Conservation (phyloP, 768 basidiomycete genomes). For the Gautieria morchelliformis region DNA sequence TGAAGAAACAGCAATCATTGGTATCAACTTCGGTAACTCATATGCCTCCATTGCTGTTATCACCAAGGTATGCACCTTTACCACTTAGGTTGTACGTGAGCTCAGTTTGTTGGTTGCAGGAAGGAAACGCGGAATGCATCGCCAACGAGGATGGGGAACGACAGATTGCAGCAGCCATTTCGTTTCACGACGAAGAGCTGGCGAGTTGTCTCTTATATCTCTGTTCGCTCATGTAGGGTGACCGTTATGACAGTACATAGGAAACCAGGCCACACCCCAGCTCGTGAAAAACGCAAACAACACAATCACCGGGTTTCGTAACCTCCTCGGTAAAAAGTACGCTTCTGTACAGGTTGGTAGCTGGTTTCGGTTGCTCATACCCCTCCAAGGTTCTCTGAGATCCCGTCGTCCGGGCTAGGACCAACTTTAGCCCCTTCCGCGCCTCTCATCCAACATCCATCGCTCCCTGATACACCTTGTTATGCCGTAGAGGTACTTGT, state of each 20-base stretch:
- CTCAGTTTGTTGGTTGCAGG: slow-evolving; percentile 38
- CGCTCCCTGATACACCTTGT: slow-evolving; percentile 59
- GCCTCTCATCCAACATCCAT: slow-evolving; percentile 69
- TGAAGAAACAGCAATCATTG: slow-evolving; percentile 47
- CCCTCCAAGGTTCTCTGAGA: slow-evolving; percentile 58
- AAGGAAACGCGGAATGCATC: slow-evolving; percentile 87
- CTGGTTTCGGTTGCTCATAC: not conserved
- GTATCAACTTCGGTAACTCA: slow-evolving; percentile 94
- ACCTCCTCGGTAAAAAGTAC: slow-evolving; percentile 86
- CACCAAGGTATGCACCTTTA: slow-evolving; percentile 57
- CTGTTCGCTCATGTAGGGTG: not conserved
- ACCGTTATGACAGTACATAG: slow-evolving; percentile 63
- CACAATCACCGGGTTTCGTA: slow-evolving; percentile 91
- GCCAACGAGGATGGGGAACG: slow-evolving; percentile 98
- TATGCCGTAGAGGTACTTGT: slow-evolving; percentile 79
- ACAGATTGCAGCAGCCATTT: slow-evolving; percentile 90
- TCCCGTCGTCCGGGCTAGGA: slow-evolving; percentile 30
- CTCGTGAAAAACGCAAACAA: slow-evolving; percentile 92
- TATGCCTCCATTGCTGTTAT: slow-evolving; percentile 94
- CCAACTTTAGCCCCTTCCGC: slow-evolving; percentile 46
- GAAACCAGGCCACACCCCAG: slow-evolving; percentile 88
- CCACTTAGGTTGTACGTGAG: not conserved
- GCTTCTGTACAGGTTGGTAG: slow-evolving; percentile 15
- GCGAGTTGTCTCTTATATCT: slow-evolving; percentile 35
- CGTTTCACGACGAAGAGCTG: slow-evolving; percentile 86